These are phyloP conservation scores for Komagataella phaffii DNA, from an alignment of 805 yeast species.

Conservation along the genomic window DNA sequence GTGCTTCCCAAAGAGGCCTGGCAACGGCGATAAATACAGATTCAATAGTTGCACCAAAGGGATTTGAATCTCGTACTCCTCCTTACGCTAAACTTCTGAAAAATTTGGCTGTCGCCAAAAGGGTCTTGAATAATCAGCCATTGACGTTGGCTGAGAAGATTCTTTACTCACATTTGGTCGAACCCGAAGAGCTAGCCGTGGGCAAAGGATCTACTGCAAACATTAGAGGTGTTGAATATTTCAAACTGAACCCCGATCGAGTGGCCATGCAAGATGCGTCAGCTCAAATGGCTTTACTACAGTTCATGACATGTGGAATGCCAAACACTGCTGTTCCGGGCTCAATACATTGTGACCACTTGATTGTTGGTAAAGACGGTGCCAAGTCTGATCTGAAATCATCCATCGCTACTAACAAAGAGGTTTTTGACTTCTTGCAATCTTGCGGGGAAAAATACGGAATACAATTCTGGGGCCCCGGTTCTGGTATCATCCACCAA, in stretches of 20 bases:
- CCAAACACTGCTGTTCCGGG: conserved; percentile 87
- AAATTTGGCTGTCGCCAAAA: conserved; percentile 34
- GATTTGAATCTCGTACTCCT: conserved; percentile 62
- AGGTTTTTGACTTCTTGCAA: conserved; percentile 85
- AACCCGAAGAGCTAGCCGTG: conserved; percentile 79
- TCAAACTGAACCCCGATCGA: conserved; percentile 93
- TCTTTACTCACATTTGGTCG: conserved; percentile 86
- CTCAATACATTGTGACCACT: conserved; percentile 95
- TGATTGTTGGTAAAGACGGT: conserved; percentile 92
- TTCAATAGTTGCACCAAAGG: conserved; percentile 30
- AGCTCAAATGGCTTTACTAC: conserved; percentile 95
- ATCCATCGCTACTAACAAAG: conserved; percentile 83
- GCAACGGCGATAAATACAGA: neutral
- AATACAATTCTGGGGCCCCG: conserved; percentile 98
- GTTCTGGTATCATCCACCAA: conserved; percentile 97
- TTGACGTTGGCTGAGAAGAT: conserved; percentile 93
- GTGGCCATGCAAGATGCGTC: conserved; percentile 99
- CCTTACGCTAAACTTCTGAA: conserved; percentile 69
- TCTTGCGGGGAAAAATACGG: conserved; percentile 90
- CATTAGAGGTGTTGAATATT: conserved; percentile 78
- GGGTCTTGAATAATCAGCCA: conserved; percentile 31
- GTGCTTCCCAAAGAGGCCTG: neutral
- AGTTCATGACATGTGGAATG: conserved; percentile 93
- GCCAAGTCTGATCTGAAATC: conserved; percentile 74
- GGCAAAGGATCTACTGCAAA: conserved; percentile 18